Conservation (phyloP, 2,329 filamentous ascomycete genomes). For the Colletotrichum truncatum region DNA sequence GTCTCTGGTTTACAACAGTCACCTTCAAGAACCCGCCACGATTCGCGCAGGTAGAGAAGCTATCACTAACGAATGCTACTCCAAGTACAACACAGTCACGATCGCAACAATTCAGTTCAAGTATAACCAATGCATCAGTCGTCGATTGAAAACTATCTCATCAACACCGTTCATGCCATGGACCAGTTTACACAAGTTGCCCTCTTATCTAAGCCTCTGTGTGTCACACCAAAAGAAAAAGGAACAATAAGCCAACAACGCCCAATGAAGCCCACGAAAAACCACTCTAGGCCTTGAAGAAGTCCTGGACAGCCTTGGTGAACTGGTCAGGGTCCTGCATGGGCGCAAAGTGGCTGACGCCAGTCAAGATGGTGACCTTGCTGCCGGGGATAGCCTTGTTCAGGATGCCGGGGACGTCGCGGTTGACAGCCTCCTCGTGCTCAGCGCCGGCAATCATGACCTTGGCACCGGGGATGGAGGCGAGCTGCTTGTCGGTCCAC, state of each 20-base stretch:
- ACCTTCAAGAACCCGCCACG: too few species aligned
- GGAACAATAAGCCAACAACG: neutral
- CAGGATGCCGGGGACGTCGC: slow-evolving; percentile 44
- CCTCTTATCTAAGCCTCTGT: neutral
- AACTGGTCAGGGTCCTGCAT: slow-evolving; percentile 49
- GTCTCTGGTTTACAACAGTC: too few species aligned
- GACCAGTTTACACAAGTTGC: neutral
- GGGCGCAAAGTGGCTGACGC: slow-evolving; percentile 54
- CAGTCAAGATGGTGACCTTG: slow-evolving; percentile 42
- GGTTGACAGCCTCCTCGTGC: slow-evolving; percentile 50
- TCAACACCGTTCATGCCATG: neutral
- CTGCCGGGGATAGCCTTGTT: slow-evolving; percentile 47
- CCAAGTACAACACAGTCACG: too few species aligned
- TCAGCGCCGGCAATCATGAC: slow-evolving; percentile 42
- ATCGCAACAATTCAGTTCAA: too few species aligned
- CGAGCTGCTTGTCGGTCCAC: slow-evolving; percentile 39
- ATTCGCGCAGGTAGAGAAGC: too few species aligned
- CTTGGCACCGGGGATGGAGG: slow-evolving; percentile 38
- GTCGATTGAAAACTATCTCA: neutral
- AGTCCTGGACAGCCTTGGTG: slow-evolving; percentile 40
- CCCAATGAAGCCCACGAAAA: neutral
- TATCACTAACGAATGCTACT: too few species aligned
- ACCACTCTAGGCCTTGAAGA: slow-evolving; percentile 32
- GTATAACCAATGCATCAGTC: too few species aligned
- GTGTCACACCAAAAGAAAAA: neutral